Evolutionary conservation across 306 rosid genomes (phyloP).

Genomic region (Ormosia semicastrata): DNA sequence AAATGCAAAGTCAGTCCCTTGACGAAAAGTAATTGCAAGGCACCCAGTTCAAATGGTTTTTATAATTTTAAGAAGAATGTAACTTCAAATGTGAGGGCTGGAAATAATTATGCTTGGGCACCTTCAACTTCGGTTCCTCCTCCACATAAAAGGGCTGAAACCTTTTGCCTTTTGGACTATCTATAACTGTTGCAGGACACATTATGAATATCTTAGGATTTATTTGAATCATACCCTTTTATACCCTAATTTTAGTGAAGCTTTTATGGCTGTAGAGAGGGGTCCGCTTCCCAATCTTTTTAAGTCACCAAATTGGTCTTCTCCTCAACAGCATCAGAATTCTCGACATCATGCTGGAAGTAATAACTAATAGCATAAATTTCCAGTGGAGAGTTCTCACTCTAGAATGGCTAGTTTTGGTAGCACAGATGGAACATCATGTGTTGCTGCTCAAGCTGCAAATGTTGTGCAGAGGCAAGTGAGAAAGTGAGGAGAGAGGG

Average conservation of each 20-base stretch:
- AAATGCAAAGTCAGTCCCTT: too few relatives aligned
- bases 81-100: constrained; percentile 50
- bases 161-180: constrained; percentile 76
- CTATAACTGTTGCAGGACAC: constrained; percentile 80
- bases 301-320: constrained; percentile 66
- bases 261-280: constrained; percentile 78
- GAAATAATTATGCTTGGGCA: constrained; percentile 40
- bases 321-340: constrained; percentile 57
- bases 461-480: constrained; percentile 74
- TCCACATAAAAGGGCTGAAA: constrained; percentile 46
- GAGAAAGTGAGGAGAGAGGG: constrained; percentile 80
- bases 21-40: not conserved
- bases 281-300: constrained; percentile 78
- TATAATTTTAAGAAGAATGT: constrained; percentile 51
- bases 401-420: constrained; percentile 46
- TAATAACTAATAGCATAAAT: constrained; percentile 25
- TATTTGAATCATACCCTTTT: constrained; percentile 84
- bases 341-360: constrained; percentile 41
- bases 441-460: constrained; percentile 74
- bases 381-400: constrained; percentile 58
- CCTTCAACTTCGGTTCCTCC: constrained; percentile 46
- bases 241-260: constrained; percentile 83
- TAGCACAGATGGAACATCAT: constrained; percentile 53
- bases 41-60: constrained; percentile 58
- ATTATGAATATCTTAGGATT: constrained; percentile 84